Percentiles rank a stretch among this genome's conserved stretches.
Evolutionary conservation across 345 rosid species (phyloP).

Genomic region (Camelina laxa): DNA sequence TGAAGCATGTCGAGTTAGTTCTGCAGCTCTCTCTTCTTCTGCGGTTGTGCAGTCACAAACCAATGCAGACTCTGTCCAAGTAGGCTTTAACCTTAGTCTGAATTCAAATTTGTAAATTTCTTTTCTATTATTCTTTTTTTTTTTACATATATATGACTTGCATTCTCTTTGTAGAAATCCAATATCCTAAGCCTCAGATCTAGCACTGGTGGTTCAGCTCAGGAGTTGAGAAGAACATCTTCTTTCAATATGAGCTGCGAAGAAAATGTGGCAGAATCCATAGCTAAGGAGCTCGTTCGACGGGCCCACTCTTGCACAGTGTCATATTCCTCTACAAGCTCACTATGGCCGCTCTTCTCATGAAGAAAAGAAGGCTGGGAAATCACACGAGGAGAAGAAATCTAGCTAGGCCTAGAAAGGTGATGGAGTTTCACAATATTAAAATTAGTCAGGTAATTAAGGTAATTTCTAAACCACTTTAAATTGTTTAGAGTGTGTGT

Average conservation of each 20-base stretch:
- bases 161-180: constrained; percentile 52
- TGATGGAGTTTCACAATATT: constrained; percentile 92
- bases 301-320: constrained; percentile 62
- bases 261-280: constrained; percentile 88
- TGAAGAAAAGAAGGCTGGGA: constrained; percentile 88
- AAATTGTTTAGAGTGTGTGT: too few species aligned
- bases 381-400: constrained; percentile 82
- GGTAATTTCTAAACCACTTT: background rate
- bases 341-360: constrained; percentile 72
- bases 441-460: constrained; percentile 89
- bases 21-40: constrained; percentile 44
- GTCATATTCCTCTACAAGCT: constrained; percentile 61
- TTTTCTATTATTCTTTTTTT: background rate
- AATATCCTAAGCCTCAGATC: constrained; percentile 50
- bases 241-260: constrained; percentile 88
- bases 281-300: constrained; percentile 80
- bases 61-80: constrained; percentile 49
- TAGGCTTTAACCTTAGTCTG: constrained; percentile 43
- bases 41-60: constrained; percentile 43
- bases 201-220: constrained; percentile 52
- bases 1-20: constrained; percentile 60
- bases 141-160: too few species aligned
- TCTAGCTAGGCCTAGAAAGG: constrained; percentile 83
- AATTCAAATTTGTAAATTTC: background rate
- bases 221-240: constrained; percentile 85